Evolutionary conservation across 176 grass and related monocot genomes (phyloP).

Genomic region (Juncus inflexus): DNA sequence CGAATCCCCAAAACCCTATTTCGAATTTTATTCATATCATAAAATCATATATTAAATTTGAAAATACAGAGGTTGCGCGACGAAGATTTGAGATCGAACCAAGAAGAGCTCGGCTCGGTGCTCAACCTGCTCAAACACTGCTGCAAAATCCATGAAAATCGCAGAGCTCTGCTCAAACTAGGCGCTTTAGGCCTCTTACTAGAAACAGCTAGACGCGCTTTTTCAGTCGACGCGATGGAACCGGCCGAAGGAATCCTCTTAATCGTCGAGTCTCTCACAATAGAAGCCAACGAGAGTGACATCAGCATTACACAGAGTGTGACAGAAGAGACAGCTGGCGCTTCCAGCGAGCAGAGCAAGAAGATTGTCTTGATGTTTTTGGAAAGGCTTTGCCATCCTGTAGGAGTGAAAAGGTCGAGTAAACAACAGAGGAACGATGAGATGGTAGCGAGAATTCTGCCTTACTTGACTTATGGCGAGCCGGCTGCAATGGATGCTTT

Average conservation of each 20-base stretch:
- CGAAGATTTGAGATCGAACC: slow-evolving; percentile 76
- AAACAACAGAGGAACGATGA: slow-evolving; percentile 98
- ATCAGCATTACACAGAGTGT: slow-evolving; percentile 91
- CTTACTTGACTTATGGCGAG: slow-evolving; percentile 95
- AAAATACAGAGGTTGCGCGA: slow-evolving; percentile 56
- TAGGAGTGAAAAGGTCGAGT: slow-evolving; percentile 77
- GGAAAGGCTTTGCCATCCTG: slow-evolving; percentile 66
- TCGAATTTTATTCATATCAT: too few relatives aligned
- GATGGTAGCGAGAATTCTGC: slow-evolving; percentile 97
- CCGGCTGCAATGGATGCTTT: slow-evolving; percentile 88
- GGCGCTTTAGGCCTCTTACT: slow-evolving; percentile 82
- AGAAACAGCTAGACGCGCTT: slow-evolving; percentile 83
- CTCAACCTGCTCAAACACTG: slow-evolving; percentile 91
- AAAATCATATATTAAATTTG: background rate
- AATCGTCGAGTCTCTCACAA: slow-evolving; percentile 94
- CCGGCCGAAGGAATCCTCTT: slow-evolving; percentile 92
- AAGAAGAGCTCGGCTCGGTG: slow-evolving; percentile 81
- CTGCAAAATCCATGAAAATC: slow-evolving; percentile 95
- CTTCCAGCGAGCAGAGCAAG: slow-evolving; percentile 63
- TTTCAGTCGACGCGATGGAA: slow-evolving; percentile 90
- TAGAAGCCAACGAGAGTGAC: slow-evolving; percentile 96
- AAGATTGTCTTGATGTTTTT: slow-evolving; percentile 99
- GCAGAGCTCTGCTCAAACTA: slow-evolving; percentile 60
- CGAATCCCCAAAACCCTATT: too few relatives aligned
- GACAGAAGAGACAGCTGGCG: slow-evolving; percentile 66